phyloP scores from a whole-genome alignment of 345 rosid genomes.

The Sisymbrium altissimum region DNA sequence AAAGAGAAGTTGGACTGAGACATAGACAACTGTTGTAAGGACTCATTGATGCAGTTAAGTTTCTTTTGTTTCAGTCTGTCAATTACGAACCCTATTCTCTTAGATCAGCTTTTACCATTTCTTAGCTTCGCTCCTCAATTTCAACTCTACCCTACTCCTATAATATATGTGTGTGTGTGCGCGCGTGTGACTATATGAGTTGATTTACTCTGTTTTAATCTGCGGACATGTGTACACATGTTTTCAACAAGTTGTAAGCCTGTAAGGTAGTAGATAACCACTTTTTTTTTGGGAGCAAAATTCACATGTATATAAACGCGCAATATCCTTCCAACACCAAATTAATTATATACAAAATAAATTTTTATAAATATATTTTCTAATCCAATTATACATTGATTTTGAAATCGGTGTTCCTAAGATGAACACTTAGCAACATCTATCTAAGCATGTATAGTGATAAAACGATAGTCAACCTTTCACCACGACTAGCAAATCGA shows the following conservation, averaged over 20 bases:
- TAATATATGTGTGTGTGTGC: background rate
- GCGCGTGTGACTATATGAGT: background rate
- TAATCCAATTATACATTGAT: background rate
- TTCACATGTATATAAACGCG: background rate
- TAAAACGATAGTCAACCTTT: background rate
- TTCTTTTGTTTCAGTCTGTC: constrained; percentile 31
- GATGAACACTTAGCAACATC: background rate
- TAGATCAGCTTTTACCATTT: constrained; percentile 28
- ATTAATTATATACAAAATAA: background rate
- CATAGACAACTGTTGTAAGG: constrained; percentile 33
- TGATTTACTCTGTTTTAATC: background rate
- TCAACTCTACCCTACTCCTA: constrained; percentile 31
- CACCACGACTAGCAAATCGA: background rate
- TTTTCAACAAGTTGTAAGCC: background rate
- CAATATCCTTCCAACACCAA: background rate
- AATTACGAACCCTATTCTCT: constrained; percentile 28
- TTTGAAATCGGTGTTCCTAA: background rate
- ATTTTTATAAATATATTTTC: background rate
- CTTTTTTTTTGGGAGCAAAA: background rate
- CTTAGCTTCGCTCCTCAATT: constrained; percentile 34
- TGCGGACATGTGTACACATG: background rate
- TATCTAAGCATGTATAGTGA: background rate
- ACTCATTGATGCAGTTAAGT: constrained; percentile 38
- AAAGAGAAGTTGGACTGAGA: constrained; percentile 21
- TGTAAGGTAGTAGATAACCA: background rate